Percentiles rank a stretch among this genome's conserved stretches.
Evolutionary conservation across 768 basidiomycete genomes (phyloP).

Genomic region (Dentipellis sp.): DNA sequence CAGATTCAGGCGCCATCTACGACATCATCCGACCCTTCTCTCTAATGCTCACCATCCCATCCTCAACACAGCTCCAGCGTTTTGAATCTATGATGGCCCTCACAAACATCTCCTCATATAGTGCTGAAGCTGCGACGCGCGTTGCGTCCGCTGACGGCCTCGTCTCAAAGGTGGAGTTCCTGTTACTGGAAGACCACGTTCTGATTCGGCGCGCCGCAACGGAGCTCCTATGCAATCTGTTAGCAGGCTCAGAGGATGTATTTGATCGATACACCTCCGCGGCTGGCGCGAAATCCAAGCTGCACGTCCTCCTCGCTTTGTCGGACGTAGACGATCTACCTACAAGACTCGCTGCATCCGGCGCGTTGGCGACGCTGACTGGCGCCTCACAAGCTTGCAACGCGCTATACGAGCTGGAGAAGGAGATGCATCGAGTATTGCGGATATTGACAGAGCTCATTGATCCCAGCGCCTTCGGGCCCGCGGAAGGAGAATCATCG

Average conservation of each 20-base stretch:
- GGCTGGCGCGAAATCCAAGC: slow-evolving; percentile 43
- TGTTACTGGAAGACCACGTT: slow-evolving; percentile 74
- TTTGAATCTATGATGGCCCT: slow-evolving; percentile 96
- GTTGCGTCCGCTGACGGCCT: slow-evolving; percentile 56
- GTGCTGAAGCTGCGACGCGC: slow-evolving; percentile 51
- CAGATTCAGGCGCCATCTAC: slow-evolving; percentile 63
- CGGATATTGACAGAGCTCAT: slow-evolving; percentile 58
- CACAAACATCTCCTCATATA: slow-evolving; percentile 86
- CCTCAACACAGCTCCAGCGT: slow-evolving; percentile 66
- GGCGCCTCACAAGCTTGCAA: slow-evolving; percentile 50
- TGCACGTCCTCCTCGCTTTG: slow-evolving; percentile 78
- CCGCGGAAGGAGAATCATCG: slow-evolving; percentile 27
- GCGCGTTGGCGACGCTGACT: slow-evolving; percentile 78
- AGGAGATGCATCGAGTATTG: slow-evolving; percentile 55
- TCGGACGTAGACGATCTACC: slow-evolving; percentile 79
- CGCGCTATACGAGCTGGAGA: slow-evolving; percentile 53
- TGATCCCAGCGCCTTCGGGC: slow-evolving; percentile 38
- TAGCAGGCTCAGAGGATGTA: slow-evolving; percentile 64
- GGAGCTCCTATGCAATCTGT: slow-evolving; percentile 88
- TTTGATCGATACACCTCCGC: slow-evolving; percentile 58
- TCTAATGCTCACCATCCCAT: slow-evolving; percentile 57
- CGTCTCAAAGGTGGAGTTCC: slow-evolving; percentile 55
- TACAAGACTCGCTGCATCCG: slow-evolving; percentile 85
- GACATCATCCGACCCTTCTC: slow-evolving; percentile 83
- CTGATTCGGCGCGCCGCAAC: slow-evolving; percentile 82